Evolutionary conservation across 1,284 basidiomycete species (phyloP).

Genomic region (Tylopilus sp.): DNA sequence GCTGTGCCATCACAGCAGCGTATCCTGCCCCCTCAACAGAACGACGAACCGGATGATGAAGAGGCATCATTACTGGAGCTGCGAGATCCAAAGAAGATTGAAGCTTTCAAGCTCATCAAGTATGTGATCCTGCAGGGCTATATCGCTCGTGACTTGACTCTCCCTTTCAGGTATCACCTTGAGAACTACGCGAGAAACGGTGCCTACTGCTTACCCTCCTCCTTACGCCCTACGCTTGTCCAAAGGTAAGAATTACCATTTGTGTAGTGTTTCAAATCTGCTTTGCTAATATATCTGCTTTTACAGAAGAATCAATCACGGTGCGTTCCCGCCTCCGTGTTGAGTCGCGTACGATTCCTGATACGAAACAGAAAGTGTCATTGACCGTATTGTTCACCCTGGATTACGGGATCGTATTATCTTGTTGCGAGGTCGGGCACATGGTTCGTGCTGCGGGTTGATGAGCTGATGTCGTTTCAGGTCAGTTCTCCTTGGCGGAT

Average conservation of each 20-base stretch:
- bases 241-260: slow-evolving; percentile 55
- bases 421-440: slow-evolving; percentile 64
- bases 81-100: slow-evolving; percentile 63
- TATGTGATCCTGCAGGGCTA: slow-evolving; percentile 35
- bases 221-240: slow-evolving; percentile 79
- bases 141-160: not conserved
- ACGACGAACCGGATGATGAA: slow-evolving; percentile 28
- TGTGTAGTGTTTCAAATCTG: not conserved
- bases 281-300: slow-evolving; percentile 17
- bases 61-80: slow-evolving; percentile 28
- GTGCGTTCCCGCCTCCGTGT: slow-evolving; percentile 37
- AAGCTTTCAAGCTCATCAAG: slow-evolving; percentile 82
- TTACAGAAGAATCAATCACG: slow-evolving; percentile 79
- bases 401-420: slow-evolving; percentile 89
- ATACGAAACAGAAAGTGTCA: slow-evolving; percentile 66
- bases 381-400: slow-evolving; percentile 85
- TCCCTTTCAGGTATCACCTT: slow-evolving; percentile 67
- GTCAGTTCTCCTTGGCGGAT: slow-evolving; percentile 73
- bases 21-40: slow-evolving; percentile 25
- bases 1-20: slow-evolving; percentile 24
- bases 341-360: slow-evolving; percentile 8
- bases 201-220: slow-evolving; percentile 84
- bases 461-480: slow-evolving; percentile 48
- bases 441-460: slow-evolving; percentile 20
- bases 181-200: slow-evolving; percentile 82